Evolutionary conservation across 2,329 filamentous ascomycete genomes (phyloP).

Genomic region (Fusarium poae): DNA sequence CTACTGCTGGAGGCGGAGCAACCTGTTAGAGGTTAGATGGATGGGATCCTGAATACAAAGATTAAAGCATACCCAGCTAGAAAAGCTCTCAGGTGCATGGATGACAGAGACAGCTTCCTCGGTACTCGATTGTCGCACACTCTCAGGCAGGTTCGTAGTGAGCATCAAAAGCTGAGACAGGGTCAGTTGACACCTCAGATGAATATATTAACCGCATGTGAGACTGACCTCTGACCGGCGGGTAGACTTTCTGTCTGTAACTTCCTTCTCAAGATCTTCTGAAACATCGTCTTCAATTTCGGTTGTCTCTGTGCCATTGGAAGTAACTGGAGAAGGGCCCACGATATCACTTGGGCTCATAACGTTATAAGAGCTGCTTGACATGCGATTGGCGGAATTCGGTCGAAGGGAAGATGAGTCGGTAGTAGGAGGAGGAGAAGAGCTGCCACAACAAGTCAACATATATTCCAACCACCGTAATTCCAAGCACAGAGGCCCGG

Average conservation of each 20-base stretch:
- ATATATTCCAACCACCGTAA: background rate
- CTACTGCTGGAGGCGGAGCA: conserved; percentile 51
- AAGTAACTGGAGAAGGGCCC: conserved; percentile 86
- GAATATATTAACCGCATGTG: background rate
- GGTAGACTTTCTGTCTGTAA: conserved; percentile 19
- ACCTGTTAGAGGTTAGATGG: conserved; percentile 55
- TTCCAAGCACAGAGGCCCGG: conserved; percentile 2
- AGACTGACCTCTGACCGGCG: conserved; percentile 52
- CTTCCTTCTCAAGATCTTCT: conserved; percentile 66
- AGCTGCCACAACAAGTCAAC: conserved; percentile 47
- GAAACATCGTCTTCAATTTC: conserved; percentile 84
- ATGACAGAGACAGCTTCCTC: conserved; percentile 92
- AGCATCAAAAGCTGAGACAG: conserved; percentile 63
- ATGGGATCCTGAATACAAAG: background rate
- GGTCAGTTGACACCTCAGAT: conserved; percentile 33
- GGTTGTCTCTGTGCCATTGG: conserved; percentile 84
- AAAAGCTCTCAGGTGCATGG: conserved; percentile 87
- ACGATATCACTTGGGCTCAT: conserved; percentile 77
- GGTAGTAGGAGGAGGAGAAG: conserved; percentile 53
- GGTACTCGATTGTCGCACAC: conserved; percentile 69
- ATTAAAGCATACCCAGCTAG: conserved; percentile 74
- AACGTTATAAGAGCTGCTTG: conserved; percentile 65
- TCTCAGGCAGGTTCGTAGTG: conserved; percentile 68
- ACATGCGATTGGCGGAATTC: conserved; percentile 61
- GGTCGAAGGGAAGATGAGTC: conserved; percentile 66